Percentiles rank a stretch among this genome's conserved stretches.
These are phyloP conservation scores for Elongisporangium undulatum DNA, from an alignment of 352 stramenopile genomes.

Conservation along the genomic window DNA sequence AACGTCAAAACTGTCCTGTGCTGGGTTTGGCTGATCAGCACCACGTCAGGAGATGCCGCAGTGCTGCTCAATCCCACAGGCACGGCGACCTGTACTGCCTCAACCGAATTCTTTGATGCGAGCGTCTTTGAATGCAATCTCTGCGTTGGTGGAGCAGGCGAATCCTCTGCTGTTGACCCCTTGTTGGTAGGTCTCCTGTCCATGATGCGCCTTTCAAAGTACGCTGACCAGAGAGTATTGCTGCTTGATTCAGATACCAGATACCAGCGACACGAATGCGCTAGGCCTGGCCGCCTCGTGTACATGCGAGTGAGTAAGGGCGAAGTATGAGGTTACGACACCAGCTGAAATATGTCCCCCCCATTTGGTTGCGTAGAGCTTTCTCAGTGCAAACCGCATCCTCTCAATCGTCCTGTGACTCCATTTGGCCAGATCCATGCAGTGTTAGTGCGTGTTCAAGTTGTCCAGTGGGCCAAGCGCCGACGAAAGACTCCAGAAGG, in stretches of 20 bases:
- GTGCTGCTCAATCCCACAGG: constrained; percentile 1
- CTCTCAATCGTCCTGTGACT: constrained; percentile 32
- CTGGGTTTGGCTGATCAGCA: not conserved
- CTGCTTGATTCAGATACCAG: constrained; percentile 21
- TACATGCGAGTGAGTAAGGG: constrained; percentile 38
- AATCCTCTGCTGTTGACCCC: constrained; percentile 19
- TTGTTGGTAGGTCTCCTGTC: constrained; percentile 25
- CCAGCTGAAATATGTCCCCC: not conserved
- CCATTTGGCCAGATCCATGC: constrained; percentile 64
- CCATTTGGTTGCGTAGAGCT: constrained; percentile 7
- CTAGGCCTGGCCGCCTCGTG: constrained; percentile 28
- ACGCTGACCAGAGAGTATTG: not conserved
- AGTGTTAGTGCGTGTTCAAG: constrained; percentile 32
- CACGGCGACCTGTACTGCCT: constrained; percentile 18
- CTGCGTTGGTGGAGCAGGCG: constrained; percentile 32
- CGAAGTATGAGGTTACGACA: too few relatives aligned
- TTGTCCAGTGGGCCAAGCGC: constrained; percentile 31
- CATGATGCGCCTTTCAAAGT: not conserved
- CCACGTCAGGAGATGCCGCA: not conserved
- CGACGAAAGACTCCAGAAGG: constrained; percentile 29
- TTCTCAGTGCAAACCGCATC: constrained; percentile 16
- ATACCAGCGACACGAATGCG: constrained; percentile 13
- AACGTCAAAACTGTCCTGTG: not conserved
- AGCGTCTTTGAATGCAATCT: constrained; percentile 47
- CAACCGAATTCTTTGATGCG: constrained; percentile 54